A percentile compares a stretch with the other conserved stretches of the same genome.
phyloP scores from a whole-genome alignment of 2,329 filamentous ascomycete genomes.

The Onygenales sp. region DNA sequence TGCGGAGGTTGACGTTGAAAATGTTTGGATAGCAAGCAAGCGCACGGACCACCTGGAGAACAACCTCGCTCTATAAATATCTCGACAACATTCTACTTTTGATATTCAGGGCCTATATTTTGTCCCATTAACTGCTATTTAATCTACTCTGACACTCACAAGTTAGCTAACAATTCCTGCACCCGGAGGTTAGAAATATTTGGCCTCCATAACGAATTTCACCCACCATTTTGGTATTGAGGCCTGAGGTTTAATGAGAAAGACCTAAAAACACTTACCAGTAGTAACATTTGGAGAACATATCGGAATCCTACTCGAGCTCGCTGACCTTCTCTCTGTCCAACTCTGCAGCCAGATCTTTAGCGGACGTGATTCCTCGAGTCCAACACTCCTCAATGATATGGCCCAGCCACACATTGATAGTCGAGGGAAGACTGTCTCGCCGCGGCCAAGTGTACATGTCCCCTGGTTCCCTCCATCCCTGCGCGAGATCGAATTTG shows the following conservation, averaged over 20 bases:
- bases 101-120: no score
- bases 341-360: slow-evolving; percentile 12
- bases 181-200: no score
- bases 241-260: no score
- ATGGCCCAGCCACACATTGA: slow-evolving; percentile 4
- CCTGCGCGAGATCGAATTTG: slow-evolving; percentile 6
- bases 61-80: neutral
- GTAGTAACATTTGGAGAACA: no score
- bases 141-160: no score
- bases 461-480: neutral
- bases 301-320: neutral
- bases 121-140: no score
- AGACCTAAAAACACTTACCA: no score
- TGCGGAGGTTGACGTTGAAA: neutral
- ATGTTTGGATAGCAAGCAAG: neutral
- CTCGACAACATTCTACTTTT: neutral
- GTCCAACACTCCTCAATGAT: slow-evolving; percentile 10
- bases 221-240: no score
- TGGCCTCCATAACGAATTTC: no score
- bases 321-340: slow-evolving; percentile 6
- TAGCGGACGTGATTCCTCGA: slow-evolving; percentile 8
- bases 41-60: no score
- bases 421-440: slow-evolving; percentile 3
- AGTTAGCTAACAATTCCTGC: no score
- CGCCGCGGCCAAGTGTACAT: slow-evolving; percentile 1